Conservation (phyloP, 345 rosid species). For the Microcos paniculata region DNA sequence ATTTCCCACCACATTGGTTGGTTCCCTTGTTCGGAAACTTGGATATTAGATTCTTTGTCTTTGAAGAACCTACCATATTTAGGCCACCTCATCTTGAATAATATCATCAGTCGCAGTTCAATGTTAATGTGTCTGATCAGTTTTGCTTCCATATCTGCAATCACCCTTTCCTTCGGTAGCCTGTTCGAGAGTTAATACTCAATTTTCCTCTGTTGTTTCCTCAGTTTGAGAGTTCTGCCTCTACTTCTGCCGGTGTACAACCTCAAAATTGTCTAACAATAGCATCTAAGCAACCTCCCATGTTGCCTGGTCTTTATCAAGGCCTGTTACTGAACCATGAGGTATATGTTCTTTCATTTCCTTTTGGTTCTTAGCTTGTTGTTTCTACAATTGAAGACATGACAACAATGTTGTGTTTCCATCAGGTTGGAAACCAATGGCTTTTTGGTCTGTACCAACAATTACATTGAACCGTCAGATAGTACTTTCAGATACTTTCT, state of each 20-base stretch:
- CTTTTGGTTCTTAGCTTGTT: neutral
- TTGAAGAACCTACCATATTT: slow-evolving; percentile 1
- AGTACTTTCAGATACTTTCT: neutral
- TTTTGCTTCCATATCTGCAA: neutral
- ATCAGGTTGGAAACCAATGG: neutral
- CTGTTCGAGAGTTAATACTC: neutral
- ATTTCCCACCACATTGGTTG: neutral
- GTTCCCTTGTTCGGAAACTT: neutral
- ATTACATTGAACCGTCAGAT: neutral
- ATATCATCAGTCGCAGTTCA: no score
- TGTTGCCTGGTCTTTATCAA: slow-evolving; percentile 30
- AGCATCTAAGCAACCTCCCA: slow-evolving; percentile 27
- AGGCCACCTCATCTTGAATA: neutral
- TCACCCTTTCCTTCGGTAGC: neutral
- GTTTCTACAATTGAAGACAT: neutral
- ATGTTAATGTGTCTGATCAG: no score
- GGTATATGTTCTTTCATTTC: slow-evolving; percentile 31
- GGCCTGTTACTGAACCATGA: slow-evolving; percentile 21
- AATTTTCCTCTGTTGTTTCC: neutral
- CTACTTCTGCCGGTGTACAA: slow-evolving; percentile 18
- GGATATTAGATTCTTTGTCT: neutral
- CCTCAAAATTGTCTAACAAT: slow-evolving; percentile 9
- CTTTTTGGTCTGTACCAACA: neutral
- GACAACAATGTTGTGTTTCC: neutral
- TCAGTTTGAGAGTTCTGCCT: slow-evolving; percentile 31